A percentile compares a stretch with the other conserved stretches of the same genome.
These are phyloP conservation scores for Teunomyces tritomae DNA, from an alignment of 805 yeast species.

Conservation along the genomic window DNA sequence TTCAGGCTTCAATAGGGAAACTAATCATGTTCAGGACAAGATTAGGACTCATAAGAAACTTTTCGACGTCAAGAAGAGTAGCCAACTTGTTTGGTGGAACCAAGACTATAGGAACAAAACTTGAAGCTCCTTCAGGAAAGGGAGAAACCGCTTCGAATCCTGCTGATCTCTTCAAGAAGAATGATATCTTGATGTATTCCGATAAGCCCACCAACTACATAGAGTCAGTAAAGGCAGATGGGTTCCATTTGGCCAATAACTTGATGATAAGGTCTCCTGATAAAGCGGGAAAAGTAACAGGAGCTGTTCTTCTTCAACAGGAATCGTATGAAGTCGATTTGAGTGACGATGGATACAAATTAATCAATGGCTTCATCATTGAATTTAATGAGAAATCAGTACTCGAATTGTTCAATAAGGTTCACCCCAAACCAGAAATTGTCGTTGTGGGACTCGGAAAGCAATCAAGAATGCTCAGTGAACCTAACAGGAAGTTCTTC, in stretches of 20 bases:
- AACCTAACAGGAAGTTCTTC: constrained; percentile 48
- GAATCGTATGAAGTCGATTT: constrained; percentile 64
- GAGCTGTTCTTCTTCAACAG: constrained; percentile 49
- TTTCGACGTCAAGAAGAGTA: background rate
- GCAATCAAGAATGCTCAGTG: constrained; percentile 59
- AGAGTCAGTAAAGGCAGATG: constrained; percentile 47
- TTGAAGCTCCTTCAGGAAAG: constrained; percentile 34
- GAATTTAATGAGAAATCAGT: constrained; percentile 44
- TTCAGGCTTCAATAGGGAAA: background rate
- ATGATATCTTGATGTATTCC: constrained; percentile 42
- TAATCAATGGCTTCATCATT: constrained; percentile 49
- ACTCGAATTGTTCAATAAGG: constrained; percentile 47
- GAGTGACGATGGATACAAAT: constrained; percentile 42
- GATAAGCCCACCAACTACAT: constrained; percentile 43
- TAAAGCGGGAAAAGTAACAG: constrained; percentile 37
- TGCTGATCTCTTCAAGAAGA: constrained; percentile 41
- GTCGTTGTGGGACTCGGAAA: constrained; percentile 70
- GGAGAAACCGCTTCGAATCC: constrained; percentile 41
- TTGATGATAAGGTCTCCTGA: constrained; percentile 45
- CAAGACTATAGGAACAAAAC: constrained; percentile 13
- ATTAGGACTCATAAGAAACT: background rate
- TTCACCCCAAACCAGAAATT: constrained; percentile 78
- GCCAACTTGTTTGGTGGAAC: constrained; percentile 30
- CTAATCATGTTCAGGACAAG: background rate
- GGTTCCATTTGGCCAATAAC: constrained; percentile 58